Base-by-base conservation (phyloP, 2,329 filamentous ascomycete species). In the Aotearoamyces nothofagi region DNA sequence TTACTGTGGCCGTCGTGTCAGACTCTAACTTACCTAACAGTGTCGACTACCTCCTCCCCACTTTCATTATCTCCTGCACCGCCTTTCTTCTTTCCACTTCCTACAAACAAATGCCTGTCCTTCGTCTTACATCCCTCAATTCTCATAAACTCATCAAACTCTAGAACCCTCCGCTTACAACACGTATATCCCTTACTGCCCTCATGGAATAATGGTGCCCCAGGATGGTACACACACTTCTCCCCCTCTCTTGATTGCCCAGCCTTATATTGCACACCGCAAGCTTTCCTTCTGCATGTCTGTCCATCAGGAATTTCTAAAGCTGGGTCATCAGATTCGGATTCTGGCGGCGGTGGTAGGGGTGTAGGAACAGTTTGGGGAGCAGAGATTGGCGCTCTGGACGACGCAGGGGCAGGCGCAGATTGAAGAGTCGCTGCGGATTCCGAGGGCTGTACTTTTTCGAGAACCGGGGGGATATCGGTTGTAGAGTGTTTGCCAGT, bases 71-170 rank as follows among this genome's bases (percentile, higher is more conserved):
- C 52, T 31, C 55, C 51, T 33, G 51, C 56, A 8, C 13, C 41
- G 50, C 49, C 60, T 54, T 82, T 81, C 43, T 68, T 70, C 41
- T 72, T 65, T 5, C 71, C 81, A 39, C 66, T 78, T 4, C 80
- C 80, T 17, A 96, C 66, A 46, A 94, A 98, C 40, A 93, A 55
- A 60, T 98, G 90, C 35, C 68, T 64, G 24, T 64, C 60, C 55
- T 86, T 90, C 24, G 78, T 84, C 51, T 73, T 74, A 57, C 90
- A 98, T 1, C 90, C 90, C 43, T 80, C 74, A 34, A 98, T 87
- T 55, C 81, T 90, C 75, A 98, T 75, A 56, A 98, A 98, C 54
- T 96, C 78, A 52, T 98, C 86, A 54, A 98, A 98, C 50, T 98
- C 90, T 34, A 98, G 59, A 33, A 98, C 90, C 20, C 84, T 69